Base-by-base conservation (phyloP, 108 stramenopile species). In the Skeletonema costatum region DNA sequence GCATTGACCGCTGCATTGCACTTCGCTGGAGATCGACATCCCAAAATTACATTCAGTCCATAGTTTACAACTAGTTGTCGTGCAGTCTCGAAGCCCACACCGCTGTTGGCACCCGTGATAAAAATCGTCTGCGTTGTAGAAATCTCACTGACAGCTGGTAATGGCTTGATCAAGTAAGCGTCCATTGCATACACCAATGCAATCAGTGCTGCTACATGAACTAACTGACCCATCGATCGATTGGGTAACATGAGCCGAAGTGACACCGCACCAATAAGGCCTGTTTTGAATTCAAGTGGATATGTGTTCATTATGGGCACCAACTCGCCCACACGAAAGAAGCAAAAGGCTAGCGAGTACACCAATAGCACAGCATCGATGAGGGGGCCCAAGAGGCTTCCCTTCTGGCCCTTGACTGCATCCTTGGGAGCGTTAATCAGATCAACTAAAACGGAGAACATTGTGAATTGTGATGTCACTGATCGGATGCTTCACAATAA, bases 51-150 rank as follows among this genome's bases (percentile, higher is more conserved):
- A 0, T 70, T 44, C 71, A 67, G 25, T 10, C 81, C 76, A 38
- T 82, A 77, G 16, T 53, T 67, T n/a, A 73, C 70, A 17, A 77
- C 81, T 21, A 82, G 81, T 53, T 77, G 76, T 30, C 81, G 19
- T 8, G 81, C 71, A 13, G 71, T 73, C 77, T 95, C 93, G 38
- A 84, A 90, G 19, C 93, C 93, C 67, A 95, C 88, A 2, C 93
- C 93, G 13, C 89, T 74, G 67, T 95, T 95, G 68, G 93, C 93
- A 36, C 93, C 93, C 2, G 93, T 95, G 32, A 95, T 82, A 10
- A 95, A 60, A 17, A 95, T 68, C 8, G 83, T 85, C 32, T 87
- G 84, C 7, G 25, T 51, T 5, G 70, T 2, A 61, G 35, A 5
- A 6, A 4, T 48, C 13, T 65, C 58, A 11, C 21, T 11, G 6